Evolutionary conservation across 352 stramenopile species (phyloP), one percentile per base, ranked within the genome.

Genomic region (Pythium brassicae): DNA sequence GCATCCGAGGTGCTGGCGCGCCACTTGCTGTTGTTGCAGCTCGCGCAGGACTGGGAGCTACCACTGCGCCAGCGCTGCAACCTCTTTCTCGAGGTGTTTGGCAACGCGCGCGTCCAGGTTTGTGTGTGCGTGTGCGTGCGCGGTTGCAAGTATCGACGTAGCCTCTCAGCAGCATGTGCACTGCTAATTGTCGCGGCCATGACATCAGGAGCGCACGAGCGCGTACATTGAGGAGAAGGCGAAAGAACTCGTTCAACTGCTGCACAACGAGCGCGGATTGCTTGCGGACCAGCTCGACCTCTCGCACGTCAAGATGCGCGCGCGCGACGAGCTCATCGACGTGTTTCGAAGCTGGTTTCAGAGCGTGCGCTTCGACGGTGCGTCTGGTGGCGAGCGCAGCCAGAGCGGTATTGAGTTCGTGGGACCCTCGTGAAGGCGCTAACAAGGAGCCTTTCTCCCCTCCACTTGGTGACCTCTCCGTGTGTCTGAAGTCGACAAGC

Each of bases 41-140:
- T 97, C 46, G 76, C 89, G 6, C 66, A 86, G 22, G 91, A 98
- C 64, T 90, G 73, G 68, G 61, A 93, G 56, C 34, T 98, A 26
- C 92, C 95, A 0, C 66, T 98, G 26, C 80, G 88, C 35, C 87
- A 97, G 64, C 81, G 91, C 7, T 90, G 81, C 62, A 96, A 89
- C 50, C 60, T 76, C 23, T 97, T 96, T 53, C 73, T 98, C 39
- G 94, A 98, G 62, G 79, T 98, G 9, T 98, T 96, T 76, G 94
- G 95, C 10, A 98, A 98, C 59, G 63, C 75, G 17, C 68, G 89
- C 5, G 68, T 98, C 20, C 91, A 97, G 66, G 76, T 80, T 54
- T 14, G 39, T 34, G 2, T 2, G 25, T 32, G 10, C 22, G 20
- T 17, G 27, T 40, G 17, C 3, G n/a, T 25, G n/a, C 3, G 4